Evolutionary conservation across 1,139 yeast genomes (phyloP).

Genomic region (Scheffersomyces titani): DNA sequence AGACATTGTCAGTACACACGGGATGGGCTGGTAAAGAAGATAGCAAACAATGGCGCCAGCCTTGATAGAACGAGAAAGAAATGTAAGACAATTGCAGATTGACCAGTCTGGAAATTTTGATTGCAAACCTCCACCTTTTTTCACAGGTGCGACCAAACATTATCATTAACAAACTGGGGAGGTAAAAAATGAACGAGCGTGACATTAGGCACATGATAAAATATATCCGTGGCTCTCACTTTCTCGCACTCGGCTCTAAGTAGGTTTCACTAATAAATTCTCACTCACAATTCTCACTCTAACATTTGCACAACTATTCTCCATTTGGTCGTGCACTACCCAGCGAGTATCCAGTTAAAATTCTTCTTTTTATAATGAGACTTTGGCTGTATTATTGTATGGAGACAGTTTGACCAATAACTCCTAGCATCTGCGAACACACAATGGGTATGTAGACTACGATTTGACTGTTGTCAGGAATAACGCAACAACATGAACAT

Average conservation of each 20-base stretch:
- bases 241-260: background rate
- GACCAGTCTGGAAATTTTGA: background rate
- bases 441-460: slow-evolving; percentile 9
- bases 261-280: background rate
- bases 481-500: background rate
- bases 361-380: slow-evolving; percentile 18
- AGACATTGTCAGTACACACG: background rate
- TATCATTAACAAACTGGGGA: background rate
- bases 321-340: slow-evolving; percentile 3
- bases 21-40: background rate
- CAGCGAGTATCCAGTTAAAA: slow-evolving; percentile 20
- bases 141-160: background rate
- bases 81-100: background rate
- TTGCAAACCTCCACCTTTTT: background rate
- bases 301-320: background rate
- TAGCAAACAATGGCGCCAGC: background rate
- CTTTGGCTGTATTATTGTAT: background rate
- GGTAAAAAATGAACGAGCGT: background rate
- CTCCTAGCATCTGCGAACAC: background rate
- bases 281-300: background rate
- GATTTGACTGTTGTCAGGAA: no score
- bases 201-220: background rate
- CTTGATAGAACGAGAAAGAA: background rate
- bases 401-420: background rate
- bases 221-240: no score